phyloP scores from a whole-genome alignment of 2,329 filamentous ascomycete genomes.

The Xylaria sp. region DNA sequence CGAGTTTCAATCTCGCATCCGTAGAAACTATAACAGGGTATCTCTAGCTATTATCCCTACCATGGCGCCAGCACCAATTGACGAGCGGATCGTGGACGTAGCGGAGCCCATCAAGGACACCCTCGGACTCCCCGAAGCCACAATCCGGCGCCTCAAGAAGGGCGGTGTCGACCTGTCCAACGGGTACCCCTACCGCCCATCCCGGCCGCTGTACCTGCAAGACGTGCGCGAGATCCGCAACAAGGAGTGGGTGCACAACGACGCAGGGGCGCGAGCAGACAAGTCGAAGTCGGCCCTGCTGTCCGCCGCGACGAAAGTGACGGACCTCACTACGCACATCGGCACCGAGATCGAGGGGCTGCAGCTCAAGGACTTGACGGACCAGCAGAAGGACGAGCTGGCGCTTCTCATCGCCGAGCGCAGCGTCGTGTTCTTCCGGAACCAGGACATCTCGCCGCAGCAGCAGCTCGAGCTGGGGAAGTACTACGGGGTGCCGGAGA shows the following conservation, averaged over 20 bases:
- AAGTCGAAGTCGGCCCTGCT: constrained; percentile 66
- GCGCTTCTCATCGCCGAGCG: constrained; percentile 67
- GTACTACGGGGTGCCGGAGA: constrained; percentile 68
- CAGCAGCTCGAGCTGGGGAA: constrained; percentile 68
- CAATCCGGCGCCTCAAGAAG: constrained; percentile 66
- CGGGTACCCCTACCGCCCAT: constrained; percentile 74
- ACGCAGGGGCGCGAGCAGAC: constrained; percentile 68
- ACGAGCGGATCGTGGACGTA: constrained; percentile 67
- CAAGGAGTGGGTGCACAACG: constrained; percentile 59
- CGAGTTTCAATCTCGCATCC: background rate
- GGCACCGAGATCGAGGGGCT: constrained; percentile 69
- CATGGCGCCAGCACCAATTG: constrained; percentile 64
- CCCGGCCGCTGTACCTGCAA: constrained; percentile 69
- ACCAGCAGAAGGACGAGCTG: constrained; percentile 65
- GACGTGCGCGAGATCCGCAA: constrained; percentile 71
- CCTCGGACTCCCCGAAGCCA: constrained; percentile 62
- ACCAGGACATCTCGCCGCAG: constrained; percentile 66
- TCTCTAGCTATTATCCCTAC: background rate
- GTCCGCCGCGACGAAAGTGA: constrained; percentile 66
- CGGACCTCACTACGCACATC: constrained; percentile 65
- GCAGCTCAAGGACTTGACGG: constrained; percentile 65
- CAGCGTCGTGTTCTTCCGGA: constrained; percentile 70
- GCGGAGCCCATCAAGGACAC: constrained; percentile 67
- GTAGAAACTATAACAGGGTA: background rate
- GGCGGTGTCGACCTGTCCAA: constrained; percentile 71